Evolutionary conservation across 352 stramenopile genomes (phyloP).

Genomic region (Globisporangium viniferum): DNA sequence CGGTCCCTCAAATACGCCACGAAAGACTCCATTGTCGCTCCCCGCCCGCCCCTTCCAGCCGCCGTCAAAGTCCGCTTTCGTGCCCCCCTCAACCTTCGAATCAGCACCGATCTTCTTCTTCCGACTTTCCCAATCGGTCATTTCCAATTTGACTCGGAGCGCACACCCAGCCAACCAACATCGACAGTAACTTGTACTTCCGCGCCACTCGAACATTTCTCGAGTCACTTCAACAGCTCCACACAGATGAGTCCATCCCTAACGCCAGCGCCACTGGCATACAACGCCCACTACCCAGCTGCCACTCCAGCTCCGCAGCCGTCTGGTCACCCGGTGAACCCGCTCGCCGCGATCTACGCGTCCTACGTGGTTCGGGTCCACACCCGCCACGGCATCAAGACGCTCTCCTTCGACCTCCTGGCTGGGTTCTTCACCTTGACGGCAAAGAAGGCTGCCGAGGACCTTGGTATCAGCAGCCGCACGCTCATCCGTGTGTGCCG

Average conservation of each 20-base stretch:
- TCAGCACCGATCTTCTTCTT: background rate
- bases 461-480: slow-evolving; percentile 72
- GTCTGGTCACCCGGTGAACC: background rate
- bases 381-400: slow-evolving; percentile 69
- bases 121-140: slow-evolving; percentile 4
- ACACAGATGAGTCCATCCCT: slow-evolving; percentile 1
- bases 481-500: slow-evolving; percentile 77
- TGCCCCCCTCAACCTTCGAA: background rate
- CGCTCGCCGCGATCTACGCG: slow-evolving; percentile 43
- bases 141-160: slow-evolving; percentile 15
- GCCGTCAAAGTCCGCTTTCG: slow-evolving; percentile 11
- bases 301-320: background rate
- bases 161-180: background rate
- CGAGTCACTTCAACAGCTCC: background rate
- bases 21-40: background rate
- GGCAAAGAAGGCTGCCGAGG: slow-evolving; percentile 71
- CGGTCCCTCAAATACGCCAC: slow-evolving; percentile 10
- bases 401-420: slow-evolving; percentile 70
- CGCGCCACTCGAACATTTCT: background rate
- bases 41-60: background rate
- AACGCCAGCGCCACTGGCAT: background rate
- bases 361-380: slow-evolving; percentile 62
- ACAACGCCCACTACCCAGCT: slow-evolving; percentile 1
- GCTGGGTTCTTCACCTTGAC: slow-evolving; percentile 69
- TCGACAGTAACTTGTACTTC: slow-evolving; percentile 4